Percentiles rank a stretch among this genome's conserved stretches.
These are phyloP conservation scores for Jimgerdemannia lactiflua DNA, from an alignment of 192 early-diverging fungal genomes.

Conservation along the genomic window DNA sequence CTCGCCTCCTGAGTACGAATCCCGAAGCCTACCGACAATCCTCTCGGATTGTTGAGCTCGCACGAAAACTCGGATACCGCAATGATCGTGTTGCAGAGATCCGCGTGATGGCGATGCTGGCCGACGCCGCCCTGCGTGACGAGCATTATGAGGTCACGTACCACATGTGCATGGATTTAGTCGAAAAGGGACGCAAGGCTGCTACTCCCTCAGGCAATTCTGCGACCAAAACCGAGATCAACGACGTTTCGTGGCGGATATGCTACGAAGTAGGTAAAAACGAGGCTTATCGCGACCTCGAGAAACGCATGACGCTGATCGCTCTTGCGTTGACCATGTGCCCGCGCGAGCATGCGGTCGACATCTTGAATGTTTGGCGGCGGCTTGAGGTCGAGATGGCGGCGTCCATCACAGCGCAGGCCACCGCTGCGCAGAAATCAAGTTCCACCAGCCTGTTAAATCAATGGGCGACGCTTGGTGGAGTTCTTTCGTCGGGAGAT, in stretches of 20 bases:
- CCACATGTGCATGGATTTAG: conserved; percentile 53
- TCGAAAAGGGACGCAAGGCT: conserved; percentile 29
- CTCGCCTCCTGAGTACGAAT: conserved; percentile 51
- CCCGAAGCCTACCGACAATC: conserved; percentile 46
- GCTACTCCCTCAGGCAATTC: neutral
- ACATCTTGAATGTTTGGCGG: conserved; percentile 41
- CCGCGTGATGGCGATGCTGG: conserved; percentile 58
- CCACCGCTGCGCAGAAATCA: neutral
- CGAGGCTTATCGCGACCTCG: conserved; percentile 36
- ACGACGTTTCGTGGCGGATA: conserved; percentile 35
- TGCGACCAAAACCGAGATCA: conserved; percentile 12
- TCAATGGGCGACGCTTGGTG: conserved; percentile 17
- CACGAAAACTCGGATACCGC: conserved; percentile 45
- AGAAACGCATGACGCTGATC: conserved; percentile 43
- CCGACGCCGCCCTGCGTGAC: conserved; percentile 56
- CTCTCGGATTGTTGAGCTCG: conserved; percentile 53
- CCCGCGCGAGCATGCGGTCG: conserved; percentile 38
- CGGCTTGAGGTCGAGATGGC: conserved; percentile 26
- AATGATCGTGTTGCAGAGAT: conserved; percentile 43
- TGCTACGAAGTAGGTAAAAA: conserved; percentile 40
- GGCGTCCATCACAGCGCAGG: conserved; percentile 3
- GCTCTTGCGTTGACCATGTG: conserved; percentile 54
- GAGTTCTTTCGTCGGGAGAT: conserved; percentile 15
- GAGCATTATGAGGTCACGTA: conserved; percentile 50
- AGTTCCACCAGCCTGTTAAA: conserved; percentile 18